A percentile compares a stretch with the other conserved stretches of the same genome.
Conservation (phyloP, 2,329 filamentous ascomycete species). For the Botryotinia calthae region DNA sequence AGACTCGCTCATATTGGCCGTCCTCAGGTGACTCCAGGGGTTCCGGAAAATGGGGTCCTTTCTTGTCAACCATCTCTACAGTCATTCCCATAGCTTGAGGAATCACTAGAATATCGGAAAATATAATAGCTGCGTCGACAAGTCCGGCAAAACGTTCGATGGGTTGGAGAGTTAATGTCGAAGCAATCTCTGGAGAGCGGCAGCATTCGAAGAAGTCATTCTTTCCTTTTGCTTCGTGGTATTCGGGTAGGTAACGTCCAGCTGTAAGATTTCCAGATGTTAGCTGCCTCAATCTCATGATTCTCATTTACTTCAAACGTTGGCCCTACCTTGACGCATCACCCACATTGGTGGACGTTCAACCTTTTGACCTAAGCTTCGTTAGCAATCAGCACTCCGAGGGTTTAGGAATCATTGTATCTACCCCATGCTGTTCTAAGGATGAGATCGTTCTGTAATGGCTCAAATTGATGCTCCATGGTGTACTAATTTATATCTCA, state of each 20-base stretch:
- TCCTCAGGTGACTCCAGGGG: slow-evolving; percentile 79
- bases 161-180: slow-evolving; percentile 89
- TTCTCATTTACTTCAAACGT: neutral
- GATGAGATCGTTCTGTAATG: slow-evolving; percentile 89
- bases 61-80: slow-evolving; percentile 98
- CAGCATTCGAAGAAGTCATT: slow-evolving; percentile 98
- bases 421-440: slow-evolving; percentile 84
- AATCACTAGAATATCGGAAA: slow-evolving; percentile 96
- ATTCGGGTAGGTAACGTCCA: slow-evolving; percentile 95
- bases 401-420: neutral
- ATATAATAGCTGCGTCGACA: slow-evolving; percentile 96
- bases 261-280: slow-evolving; percentile 50
- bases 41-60: slow-evolving; percentile 89
- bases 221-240: slow-evolving; percentile 87
- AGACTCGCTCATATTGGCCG: slow-evolving; percentile 74
- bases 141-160: slow-evolving; percentile 88
- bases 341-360: slow-evolving; percentile 97
- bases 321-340: slow-evolving; percentile 83
- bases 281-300: slow-evolving; percentile 8
- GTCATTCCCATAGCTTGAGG: slow-evolving; percentile 97
- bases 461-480: slow-evolving; percentile 73
- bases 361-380: slow-evolving; percentile 71
- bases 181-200: slow-evolving; percentile 87
- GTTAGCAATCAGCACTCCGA: slow-evolving; percentile 18
- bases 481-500: neutral